These are phyloP conservation scores for Hibiscus mutabilis DNA, from an alignment of 345 rosid genomes.

Conservation along the genomic window DNA sequence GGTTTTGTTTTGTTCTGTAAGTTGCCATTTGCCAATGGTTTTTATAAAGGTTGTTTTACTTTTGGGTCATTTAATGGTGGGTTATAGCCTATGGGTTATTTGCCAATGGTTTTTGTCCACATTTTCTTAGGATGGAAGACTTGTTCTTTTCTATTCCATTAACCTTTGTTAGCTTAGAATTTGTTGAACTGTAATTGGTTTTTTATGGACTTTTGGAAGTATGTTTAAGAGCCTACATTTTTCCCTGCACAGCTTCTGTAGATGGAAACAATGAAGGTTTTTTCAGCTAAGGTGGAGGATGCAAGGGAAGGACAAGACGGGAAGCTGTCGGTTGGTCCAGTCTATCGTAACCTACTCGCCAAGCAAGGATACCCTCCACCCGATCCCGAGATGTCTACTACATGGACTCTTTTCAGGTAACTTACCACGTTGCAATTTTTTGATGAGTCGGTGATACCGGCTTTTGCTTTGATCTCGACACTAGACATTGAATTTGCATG, in stretches of 20 bases:
- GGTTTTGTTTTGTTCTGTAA: background rate
- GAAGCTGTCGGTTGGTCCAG: constrained; percentile 77
- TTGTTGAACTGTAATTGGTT: background rate
- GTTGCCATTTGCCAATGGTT: background rate
- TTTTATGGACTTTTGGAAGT: background rate
- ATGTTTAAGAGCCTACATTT: background rate
- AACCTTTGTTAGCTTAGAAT: background rate
- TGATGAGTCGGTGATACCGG: background rate
- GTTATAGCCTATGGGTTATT: background rate
- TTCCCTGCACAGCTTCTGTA: constrained; percentile 13
- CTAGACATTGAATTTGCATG: background rate
- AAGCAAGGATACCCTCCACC: constrained; percentile 56
- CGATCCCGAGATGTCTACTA: constrained; percentile 38
- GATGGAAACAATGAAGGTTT: constrained; percentile 42
- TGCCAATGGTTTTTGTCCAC: too few species aligned
- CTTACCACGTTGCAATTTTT: background rate
- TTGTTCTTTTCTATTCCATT: background rate
- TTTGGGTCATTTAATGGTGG: background rate
- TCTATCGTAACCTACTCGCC: constrained; percentile 66
- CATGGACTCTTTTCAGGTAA: constrained; percentile 91
- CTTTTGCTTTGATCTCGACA: too few species aligned
- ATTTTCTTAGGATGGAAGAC: too few species aligned
- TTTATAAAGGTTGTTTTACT: background rate
- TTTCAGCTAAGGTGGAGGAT: constrained; percentile 71
- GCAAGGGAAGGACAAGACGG: constrained; percentile 75